Conservation (phyloP, 1,284 basidiomycete genomes). For the Marasmius oreades region DNA sequence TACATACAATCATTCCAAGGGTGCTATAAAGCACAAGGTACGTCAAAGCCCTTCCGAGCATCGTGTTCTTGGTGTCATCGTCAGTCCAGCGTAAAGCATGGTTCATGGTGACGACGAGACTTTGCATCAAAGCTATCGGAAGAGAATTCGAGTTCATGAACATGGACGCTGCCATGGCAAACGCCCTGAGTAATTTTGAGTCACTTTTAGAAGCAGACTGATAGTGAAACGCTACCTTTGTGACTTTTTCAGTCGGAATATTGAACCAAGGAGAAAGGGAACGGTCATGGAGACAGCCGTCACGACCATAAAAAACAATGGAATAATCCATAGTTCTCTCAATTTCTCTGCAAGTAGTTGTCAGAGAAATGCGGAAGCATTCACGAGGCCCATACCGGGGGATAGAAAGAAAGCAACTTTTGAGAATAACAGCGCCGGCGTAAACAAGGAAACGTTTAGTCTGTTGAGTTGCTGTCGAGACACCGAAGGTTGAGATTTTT, state of each 20-base stretch:
- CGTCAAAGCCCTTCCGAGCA: constrained; percentile 90
- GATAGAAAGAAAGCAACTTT: constrained; percentile 86
- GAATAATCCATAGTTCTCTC: constrained; percentile 89
- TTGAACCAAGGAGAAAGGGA: constrained; percentile 45
- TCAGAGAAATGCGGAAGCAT: background rate
- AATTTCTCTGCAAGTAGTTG: constrained; percentile 56
- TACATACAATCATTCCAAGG: constrained; percentile 86
- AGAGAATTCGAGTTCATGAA: constrained; percentile 94
- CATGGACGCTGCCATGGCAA: constrained; percentile 82
- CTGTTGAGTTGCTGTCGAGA: constrained; percentile 64
- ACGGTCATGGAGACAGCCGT: constrained; percentile 62
- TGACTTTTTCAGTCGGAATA: constrained; percentile 54
- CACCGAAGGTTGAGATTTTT: constrained; percentile 5
- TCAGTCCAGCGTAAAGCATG: constrained; percentile 74
- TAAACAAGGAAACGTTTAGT: constrained; percentile 87
- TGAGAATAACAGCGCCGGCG: constrained; percentile 88
- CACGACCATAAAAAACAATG: constrained; percentile 75
- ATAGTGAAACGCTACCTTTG: constrained; percentile 45
- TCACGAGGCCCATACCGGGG: constrained; percentile 44
- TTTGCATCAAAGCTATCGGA: constrained; percentile 90
- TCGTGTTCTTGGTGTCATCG: constrained; percentile 79
- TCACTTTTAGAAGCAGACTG: background rate
- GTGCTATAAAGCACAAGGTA: constrained; percentile 93
- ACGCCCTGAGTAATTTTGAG: constrained; percentile 49
- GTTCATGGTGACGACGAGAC: constrained; percentile 81